phyloP scores from a whole-genome alignment of 768 basidiomycete species.

The Naganishia onofrii region DNA sequence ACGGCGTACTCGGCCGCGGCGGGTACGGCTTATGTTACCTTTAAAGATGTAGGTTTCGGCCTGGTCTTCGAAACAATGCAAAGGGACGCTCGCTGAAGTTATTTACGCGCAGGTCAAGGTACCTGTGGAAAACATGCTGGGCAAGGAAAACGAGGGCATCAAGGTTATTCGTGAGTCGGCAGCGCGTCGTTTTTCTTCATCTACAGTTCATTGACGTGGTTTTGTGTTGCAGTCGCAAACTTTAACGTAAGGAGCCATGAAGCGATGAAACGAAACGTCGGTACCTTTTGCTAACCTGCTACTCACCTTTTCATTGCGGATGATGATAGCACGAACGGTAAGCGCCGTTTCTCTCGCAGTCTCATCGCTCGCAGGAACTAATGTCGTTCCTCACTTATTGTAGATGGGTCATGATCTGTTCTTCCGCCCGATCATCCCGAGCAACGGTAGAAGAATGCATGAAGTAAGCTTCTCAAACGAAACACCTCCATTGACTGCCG shows the following conservation, averaged over 20 bases:
- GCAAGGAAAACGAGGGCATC: conserved; percentile 75
- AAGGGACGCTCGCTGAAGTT: background rate
- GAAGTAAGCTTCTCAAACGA: conserved; percentile 54
- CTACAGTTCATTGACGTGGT: too few species aligned
- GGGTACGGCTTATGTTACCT: conserved; percentile 76
- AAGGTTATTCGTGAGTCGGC: conserved; percentile 58
- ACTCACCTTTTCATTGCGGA: background rate
- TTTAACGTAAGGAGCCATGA: conserved; percentile 61
- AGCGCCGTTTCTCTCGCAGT: background rate
- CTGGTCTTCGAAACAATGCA: background rate
- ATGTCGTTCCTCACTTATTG: conserved; percentile 40
- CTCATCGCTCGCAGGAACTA: background rate
- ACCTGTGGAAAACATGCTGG: conserved; percentile 81
- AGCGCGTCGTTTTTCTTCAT: background rate
- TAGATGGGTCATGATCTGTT: conserved; percentile 78
- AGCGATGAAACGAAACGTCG: background rate
- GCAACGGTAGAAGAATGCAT: conserved; percentile 77
- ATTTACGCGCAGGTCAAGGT: conserved; percentile 56
- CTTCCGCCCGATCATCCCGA: conserved; percentile 71
- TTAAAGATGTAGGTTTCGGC: conserved; percentile 61
- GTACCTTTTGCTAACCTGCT: background rate
- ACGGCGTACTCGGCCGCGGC: conserved; percentile 85
- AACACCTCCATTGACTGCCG: background rate
- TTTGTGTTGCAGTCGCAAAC: conserved; percentile 59
- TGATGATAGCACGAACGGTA: conserved; percentile 62